These are phyloP conservation scores for Metarhizium humberi DNA, from an alignment of 2,329 filamentous ascomycete genomes.

Conservation along the genomic window DNA sequence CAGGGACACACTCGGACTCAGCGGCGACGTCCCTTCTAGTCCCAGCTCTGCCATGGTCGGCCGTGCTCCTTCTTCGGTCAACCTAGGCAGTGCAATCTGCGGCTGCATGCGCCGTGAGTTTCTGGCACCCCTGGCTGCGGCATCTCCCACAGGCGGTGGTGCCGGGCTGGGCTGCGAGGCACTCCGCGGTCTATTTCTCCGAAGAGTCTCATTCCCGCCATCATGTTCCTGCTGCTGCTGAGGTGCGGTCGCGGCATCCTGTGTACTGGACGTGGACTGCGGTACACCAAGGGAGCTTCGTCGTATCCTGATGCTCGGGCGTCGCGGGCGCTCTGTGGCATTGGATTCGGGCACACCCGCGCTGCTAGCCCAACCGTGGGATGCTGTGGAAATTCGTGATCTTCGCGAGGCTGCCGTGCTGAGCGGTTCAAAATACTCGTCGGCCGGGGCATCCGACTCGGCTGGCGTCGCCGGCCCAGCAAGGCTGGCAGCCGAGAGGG, in stretches of 20 bases:
- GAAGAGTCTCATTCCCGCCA: neutral
- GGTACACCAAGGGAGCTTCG: conserved; percentile 6
- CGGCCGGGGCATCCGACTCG: conserved; percentile 1
- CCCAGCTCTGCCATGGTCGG: conserved; percentile 27
- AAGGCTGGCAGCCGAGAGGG: neutral
- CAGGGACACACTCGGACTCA: conserved; percentile 18
- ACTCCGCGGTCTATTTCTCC: conserved; percentile 21
- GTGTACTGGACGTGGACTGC: neutral
- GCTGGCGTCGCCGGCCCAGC: neutral
- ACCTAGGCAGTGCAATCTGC: conserved; percentile 26
- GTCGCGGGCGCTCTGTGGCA: conserved; percentile 5
- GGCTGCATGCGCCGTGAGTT: conserved; percentile 21
- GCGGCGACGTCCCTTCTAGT: conserved; percentile 4
- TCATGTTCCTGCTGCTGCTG: neutral
- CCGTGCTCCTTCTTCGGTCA: conserved; percentile 28
- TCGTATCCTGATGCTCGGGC: conserved; percentile 16
- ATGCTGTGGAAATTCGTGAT: conserved; percentile 4
- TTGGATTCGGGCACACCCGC: neutral
- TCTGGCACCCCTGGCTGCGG: conserved; percentile 12
- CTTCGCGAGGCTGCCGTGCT: conserved; percentile 1
- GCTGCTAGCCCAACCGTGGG: conserved; percentile 3
- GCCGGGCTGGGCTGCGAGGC: conserved; percentile 24
- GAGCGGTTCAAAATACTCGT: conserved; percentile 2
- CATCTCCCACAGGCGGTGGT: conserved; percentile 12
- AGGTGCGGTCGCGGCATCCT: neutral